Base-by-base conservation (phyloP, 441 rosid species). In the Isatis lusitanica region DNA sequence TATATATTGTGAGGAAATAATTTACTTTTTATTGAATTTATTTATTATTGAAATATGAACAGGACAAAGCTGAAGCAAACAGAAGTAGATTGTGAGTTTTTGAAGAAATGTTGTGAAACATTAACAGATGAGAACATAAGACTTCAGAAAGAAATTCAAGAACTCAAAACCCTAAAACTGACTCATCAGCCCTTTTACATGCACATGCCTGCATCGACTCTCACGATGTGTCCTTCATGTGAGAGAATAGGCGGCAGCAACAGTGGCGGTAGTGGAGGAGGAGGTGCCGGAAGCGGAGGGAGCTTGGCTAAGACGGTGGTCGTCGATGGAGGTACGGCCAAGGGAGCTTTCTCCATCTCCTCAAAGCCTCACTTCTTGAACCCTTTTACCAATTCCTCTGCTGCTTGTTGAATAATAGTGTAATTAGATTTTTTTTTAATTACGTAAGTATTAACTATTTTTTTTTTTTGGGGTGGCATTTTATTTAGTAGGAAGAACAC, bases 11-110 rank as follows among this genome's bases (percentile, higher is more conserved):
- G 28, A 1, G 1, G 28, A 24, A 24, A 24, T 12, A 13, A 61
- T 61, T 40, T 13, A 7, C 16, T 35, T n/a, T 39, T 38, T 28
- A 36, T 9, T 15, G 39, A 24, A 35, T 38, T 35, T 33, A n/a
- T 11, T 6, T 36, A 21, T 33, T 18, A 47, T 55, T 42, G 16
- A 28, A 9, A 24, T 59, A 13, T 74, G 68, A 9, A n/a, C 83
- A 89, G 94, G 78, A 89, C 94, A 63, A 89, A 89, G 77, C 86
- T 89, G 31, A 89, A 89, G 71, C 94, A 89, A 73, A 89, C 94
- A 4, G 94, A 89, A 71, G 86, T 87, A 31, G 94, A 89, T 73
- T 85, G 86, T 38, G 94, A 87, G 79, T 44, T 84, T 65, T 75
- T 89, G 70, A 87, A 84, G 77, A 89, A 89, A 62, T 83, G 87